phyloP scores from a whole-genome alignment of 495 filamentous ascomycete species.

The Penicillium subrubescens region DNA sequence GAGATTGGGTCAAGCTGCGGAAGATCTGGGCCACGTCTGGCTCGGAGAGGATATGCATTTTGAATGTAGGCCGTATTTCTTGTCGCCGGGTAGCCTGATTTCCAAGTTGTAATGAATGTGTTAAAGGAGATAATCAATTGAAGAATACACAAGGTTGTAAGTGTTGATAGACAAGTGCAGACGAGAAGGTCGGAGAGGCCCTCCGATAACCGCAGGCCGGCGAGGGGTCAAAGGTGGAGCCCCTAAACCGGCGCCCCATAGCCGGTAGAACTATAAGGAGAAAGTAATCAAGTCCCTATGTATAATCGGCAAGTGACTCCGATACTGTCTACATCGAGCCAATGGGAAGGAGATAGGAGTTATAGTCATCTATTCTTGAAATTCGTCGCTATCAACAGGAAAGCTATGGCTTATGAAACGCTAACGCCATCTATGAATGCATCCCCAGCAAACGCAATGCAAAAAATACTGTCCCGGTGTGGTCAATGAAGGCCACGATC shows the following conservation, averaged over 20 bases:
- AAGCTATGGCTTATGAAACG: constrained; percentile 18
- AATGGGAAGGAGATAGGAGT: background rate
- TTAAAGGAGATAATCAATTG: background rate
- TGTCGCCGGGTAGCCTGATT: background rate
- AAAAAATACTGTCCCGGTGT: constrained; percentile 7
- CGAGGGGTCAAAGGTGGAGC: constrained; percentile 2
- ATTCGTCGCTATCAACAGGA: constrained; percentile 26
- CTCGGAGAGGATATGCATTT: constrained; percentile 50
- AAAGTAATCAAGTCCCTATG: background rate
- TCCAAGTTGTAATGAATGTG: background rate
- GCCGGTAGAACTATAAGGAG: constrained; percentile 1
- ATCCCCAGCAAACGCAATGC: constrained; percentile 22
- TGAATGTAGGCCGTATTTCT: background rate
- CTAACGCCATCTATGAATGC: constrained; percentile 37
- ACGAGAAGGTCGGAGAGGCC: constrained; percentile 5
- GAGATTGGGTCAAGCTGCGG: constrained; percentile 30
- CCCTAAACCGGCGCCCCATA: background rate
- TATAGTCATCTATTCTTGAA: background rate
- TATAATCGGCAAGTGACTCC: constrained; percentile 9
- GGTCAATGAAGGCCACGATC: background rate
- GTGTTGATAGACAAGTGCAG: background rate
- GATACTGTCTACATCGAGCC: background rate
- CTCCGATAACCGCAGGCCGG: constrained; percentile 5
- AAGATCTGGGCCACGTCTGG: constrained; percentile 41
- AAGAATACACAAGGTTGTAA: background rate